These are phyloP conservation scores for Prototheca cutis DNA, from an alignment of 163 green algal genomes.

Conservation along the genomic window DNA sequence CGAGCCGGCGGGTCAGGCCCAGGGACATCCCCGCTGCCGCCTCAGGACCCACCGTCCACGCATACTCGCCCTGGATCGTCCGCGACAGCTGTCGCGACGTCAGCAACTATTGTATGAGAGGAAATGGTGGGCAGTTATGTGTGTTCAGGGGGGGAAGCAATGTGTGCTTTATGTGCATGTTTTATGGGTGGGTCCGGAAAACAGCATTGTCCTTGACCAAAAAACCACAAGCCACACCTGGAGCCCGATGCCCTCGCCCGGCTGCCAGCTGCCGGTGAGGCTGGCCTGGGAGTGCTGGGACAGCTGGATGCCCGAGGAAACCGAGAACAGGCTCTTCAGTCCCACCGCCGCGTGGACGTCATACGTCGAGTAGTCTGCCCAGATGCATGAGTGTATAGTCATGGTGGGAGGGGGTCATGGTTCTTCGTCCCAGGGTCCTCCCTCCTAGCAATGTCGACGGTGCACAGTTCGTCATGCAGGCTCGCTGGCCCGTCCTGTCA, in stretches of 20 bases:
- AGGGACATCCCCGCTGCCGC: conserved; percentile 27
- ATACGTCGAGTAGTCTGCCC: conserved; percentile 9
- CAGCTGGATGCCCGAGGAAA: conserved; percentile 19
- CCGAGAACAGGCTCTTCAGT: conserved; percentile 28
- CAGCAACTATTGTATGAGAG: neutral
- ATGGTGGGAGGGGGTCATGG: neutral
- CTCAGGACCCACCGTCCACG: conserved; percentile 40
- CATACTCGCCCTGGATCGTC: conserved; percentile 21
- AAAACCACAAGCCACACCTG: conserved; percentile 19
- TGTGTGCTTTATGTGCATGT: too few relatives aligned
- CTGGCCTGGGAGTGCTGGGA: conserved; percentile 9
- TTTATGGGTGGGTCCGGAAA: neutral
- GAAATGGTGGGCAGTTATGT: too few relatives aligned
- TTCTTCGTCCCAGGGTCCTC: neutral
- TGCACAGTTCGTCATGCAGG: too few relatives aligned
- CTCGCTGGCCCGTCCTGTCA: too few relatives aligned
- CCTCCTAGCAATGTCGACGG: neutral
- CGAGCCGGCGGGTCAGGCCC: conserved; percentile 19
- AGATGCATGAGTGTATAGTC: neutral
- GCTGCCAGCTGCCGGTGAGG: conserved; percentile 32
- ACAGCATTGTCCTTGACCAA: neutral
- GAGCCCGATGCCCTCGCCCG: conserved; percentile 30
- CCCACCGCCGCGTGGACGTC: conserved; percentile 21
- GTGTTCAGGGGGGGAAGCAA: too few relatives aligned
- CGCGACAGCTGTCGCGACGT: conserved; percentile 41